phyloP scores from a whole-genome alignment of 1,284 basidiomycete genomes.

The Ustilago sp. region DNA sequence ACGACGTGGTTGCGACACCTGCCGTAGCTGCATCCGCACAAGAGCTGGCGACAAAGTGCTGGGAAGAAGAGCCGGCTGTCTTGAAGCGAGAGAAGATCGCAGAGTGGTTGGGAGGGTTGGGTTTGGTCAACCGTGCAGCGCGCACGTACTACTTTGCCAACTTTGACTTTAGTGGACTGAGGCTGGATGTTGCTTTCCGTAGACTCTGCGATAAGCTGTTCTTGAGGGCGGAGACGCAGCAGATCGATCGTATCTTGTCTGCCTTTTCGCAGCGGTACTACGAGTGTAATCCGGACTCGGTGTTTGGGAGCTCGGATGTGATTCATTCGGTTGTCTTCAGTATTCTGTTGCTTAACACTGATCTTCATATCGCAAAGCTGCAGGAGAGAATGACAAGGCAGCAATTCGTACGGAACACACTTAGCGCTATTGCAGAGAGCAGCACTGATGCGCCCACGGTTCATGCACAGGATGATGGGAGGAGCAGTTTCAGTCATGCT shows the following conservation, averaged over 20 bases:
- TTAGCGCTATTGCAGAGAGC: conserved; percentile 76
- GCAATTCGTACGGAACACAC: conserved; percentile 93
- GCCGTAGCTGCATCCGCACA: conserved; percentile 19
- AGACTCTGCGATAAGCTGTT: conserved; percentile 89
- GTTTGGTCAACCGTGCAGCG: conserved; percentile 79
- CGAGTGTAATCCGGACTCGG: conserved; percentile 84
- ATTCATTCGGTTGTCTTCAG: conserved; percentile 95
- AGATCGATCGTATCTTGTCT: conserved; percentile 94
- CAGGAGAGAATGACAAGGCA: conserved; percentile 88
- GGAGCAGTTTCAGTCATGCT: conserved; percentile 44
- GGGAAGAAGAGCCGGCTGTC: conserved; percentile 87
- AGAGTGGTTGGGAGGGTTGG: conserved; percentile 91
- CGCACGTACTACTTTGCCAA: conserved; percentile 84
- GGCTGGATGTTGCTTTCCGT: conserved; percentile 90
- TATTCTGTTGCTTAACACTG: conserved; percentile 92
- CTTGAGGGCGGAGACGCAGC: conserved; percentile 95
- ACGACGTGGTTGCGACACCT: conserved; percentile 3
- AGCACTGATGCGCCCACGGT: conserved; percentile 12
- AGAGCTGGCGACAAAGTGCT: conserved; percentile 81
- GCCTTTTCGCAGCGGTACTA: conserved; percentile 89
- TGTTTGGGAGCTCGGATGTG: conserved; percentile 85
- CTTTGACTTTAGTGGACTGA: conserved; percentile 86
- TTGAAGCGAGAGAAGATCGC: conserved; percentile 90
- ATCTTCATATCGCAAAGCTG: conserved; percentile 93
- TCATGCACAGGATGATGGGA: conserved; percentile 30